Conservation (phyloP, 345 rosid species). For the Xanthoceras sorbifolium region DNA sequence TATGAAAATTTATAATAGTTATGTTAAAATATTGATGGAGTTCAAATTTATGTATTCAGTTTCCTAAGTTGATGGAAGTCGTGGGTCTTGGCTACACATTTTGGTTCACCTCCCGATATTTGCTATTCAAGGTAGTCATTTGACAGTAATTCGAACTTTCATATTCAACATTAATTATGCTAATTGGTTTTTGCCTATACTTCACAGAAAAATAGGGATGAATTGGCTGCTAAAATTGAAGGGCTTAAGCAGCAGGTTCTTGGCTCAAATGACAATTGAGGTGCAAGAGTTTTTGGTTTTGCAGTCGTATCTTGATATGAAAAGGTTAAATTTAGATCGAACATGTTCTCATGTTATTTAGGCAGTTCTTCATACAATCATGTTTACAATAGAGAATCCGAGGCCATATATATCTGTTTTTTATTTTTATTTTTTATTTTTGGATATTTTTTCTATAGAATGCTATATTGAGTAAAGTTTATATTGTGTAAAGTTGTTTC, state of each 20-base stretch:
- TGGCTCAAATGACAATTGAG: conserved; percentile 59
- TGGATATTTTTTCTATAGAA: background rate
- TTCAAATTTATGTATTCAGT: conserved; percentile 37
- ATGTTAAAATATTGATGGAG: background rate
- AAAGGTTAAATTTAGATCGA: conserved; percentile 6
- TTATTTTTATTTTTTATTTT: too few relatives aligned
- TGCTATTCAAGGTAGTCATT: conserved; percentile 71
- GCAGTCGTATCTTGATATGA: background rate
- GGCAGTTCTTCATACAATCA: conserved; percentile 7
- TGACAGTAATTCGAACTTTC: background rate
- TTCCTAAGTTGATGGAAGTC: conserved; percentile 85
- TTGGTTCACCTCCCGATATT: conserved; percentile 80
- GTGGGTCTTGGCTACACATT: conserved; percentile 85
- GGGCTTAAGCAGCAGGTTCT: conserved; percentile 71
- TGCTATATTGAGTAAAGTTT: background rate
- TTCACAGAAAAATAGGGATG: conserved; percentile 68
- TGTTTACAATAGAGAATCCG: conserved; percentile 18
- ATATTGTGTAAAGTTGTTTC: background rate
- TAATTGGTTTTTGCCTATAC: background rate
- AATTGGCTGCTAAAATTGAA: conserved; percentile 59
- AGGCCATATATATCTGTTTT: background rate
- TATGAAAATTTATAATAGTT: background rate
- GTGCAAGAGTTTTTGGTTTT: background rate
- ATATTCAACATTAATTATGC: background rate
- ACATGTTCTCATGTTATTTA: background rate